Evolutionary conservation across 106 monocot genomes (phyloP).

Genomic region (Acanthochlamys bracteata): DNA sequence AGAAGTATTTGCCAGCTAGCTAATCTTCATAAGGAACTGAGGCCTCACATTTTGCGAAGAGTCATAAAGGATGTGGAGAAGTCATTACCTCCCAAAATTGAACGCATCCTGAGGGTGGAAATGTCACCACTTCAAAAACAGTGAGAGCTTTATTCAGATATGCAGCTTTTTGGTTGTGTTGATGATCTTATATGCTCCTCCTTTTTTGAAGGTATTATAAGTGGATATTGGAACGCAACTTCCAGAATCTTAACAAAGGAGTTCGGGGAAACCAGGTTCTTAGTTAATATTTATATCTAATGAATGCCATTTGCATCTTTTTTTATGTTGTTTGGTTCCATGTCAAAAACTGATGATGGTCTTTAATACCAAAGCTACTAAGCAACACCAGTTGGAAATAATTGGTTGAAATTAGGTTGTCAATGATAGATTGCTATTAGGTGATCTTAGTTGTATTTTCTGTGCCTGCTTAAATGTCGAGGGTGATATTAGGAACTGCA

Average conservation of each 20-base stretch:
- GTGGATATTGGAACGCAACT: constrained; percentile 99
- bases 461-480: too few relatives aligned
- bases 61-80: constrained; percentile 99
- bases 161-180: not conserved
- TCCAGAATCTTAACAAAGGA: constrained; percentile 93
- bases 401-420: too few relatives aligned
- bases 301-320: too few relatives aligned
- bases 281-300: too few relatives aligned
- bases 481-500: too few relatives aligned
- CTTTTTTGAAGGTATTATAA: constrained; percentile 70
- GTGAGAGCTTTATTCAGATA: constrained; percentile 24
- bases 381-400: too few relatives aligned
- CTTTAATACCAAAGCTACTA: too few relatives aligned
- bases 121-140: constrained; percentile 99
- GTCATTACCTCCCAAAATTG: constrained; percentile 97
- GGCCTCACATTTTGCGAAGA: constrained; percentile 93
- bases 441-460: too few relatives aligned
- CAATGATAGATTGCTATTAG: too few relatives aligned
- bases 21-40: constrained; percentile 93
- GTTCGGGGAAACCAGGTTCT: constrained; percentile 97
- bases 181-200: not conserved
- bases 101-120: constrained; percentile 96
- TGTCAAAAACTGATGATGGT: too few relatives aligned
- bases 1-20: constrained; percentile 56
- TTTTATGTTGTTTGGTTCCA: too few relatives aligned